These are phyloP conservation scores for Hyphopichia wangnamkhiaoensis DNA, from an alignment of 1,139 yeast genomes.

Conservation along the genomic window DNA sequence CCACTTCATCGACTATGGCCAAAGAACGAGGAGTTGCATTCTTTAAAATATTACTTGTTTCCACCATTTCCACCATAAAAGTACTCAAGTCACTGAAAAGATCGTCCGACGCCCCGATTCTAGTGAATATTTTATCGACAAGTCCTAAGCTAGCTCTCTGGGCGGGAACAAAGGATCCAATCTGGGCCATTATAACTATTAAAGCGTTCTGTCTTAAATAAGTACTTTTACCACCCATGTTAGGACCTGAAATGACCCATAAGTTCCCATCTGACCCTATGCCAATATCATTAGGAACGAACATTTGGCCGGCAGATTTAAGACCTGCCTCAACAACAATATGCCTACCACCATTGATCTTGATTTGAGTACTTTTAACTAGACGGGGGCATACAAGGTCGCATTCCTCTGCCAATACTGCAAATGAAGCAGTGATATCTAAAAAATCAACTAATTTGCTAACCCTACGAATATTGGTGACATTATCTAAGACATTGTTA, in stretches of 20 bases:
- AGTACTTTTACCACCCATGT: slow-evolving; percentile 98
- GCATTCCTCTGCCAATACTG: slow-evolving; percentile 65
- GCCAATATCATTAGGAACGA: slow-evolving; percentile 62
- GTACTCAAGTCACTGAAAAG: slow-evolving; percentile 84
- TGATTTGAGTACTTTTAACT: slow-evolving; percentile 44
- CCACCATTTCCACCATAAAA: slow-evolving; percentile 98
- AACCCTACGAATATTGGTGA: slow-evolving; percentile 44
- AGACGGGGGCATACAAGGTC: slow-evolving; percentile 68
- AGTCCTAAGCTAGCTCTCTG: slow-evolving; percentile 67
- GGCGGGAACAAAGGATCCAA: slow-evolving; percentile 90
- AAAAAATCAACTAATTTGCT: slow-evolving; percentile 59
- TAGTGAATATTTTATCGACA: slow-evolving; percentile 82
- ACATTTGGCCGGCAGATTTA: slow-evolving; percentile 47
- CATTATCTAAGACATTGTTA: slow-evolving; percentile 33
- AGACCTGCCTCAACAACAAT: slow-evolving; percentile 85
- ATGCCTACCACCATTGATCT: slow-evolving; percentile 70
- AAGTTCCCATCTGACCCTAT: slow-evolving; percentile 26
- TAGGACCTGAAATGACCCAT: slow-evolving; percentile 92
- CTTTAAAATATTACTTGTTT: slow-evolving; percentile 74
- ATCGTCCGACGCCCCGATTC: slow-evolving; percentile 93
- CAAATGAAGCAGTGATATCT: slow-evolving; percentile 76
- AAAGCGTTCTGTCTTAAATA: slow-evolving; percentile 85
- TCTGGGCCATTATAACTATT: slow-evolving; percentile 81
- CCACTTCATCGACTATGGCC: slow-evolving; percentile 94
- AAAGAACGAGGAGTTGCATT: slow-evolving; percentile 77